Percentiles rank a stretch among this genome's conserved stretches.
Conservation (phyloP, 805 yeast genomes). For the Hanseniaspora lindneri region DNA sequence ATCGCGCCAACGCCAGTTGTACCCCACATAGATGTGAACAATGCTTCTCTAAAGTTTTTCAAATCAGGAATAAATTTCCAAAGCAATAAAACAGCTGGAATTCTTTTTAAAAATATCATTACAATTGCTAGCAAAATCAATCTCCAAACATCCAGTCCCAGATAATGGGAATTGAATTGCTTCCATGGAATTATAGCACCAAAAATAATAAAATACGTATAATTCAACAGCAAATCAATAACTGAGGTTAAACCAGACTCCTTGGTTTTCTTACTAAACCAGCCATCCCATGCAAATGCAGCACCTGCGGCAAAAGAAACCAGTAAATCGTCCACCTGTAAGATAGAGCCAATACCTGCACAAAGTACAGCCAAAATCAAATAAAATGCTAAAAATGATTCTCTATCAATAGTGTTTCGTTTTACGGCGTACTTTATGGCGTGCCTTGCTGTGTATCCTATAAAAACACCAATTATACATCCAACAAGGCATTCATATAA, state of each 20-base stretch:
- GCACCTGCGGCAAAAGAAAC: slow-evolving; percentile 90
- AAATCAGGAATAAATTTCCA: slow-evolving; percentile 79
- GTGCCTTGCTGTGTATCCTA: slow-evolving; percentile 63
- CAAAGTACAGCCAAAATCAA: slow-evolving; percentile 71
- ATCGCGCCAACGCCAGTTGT: slow-evolving; percentile 94
- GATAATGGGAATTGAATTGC: slow-evolving; percentile 46
- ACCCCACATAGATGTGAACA: slow-evolving; percentile 91
- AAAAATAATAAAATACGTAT: slow-evolving; percentile 77
- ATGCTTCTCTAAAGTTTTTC: slow-evolving; percentile 84
- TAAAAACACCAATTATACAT: slow-evolving; percentile 53
- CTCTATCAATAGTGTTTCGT: slow-evolving; percentile 64
- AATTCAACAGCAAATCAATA: slow-evolving; percentile 71
- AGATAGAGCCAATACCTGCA: slow-evolving; percentile 78
- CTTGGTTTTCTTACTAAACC: slow-evolving; percentile 71
- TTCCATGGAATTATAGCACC: slow-evolving; percentile 90
- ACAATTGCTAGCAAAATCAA: slow-evolving; percentile 62
- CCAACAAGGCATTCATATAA: slow-evolving; percentile 78
- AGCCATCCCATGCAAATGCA: slow-evolving; percentile 88
- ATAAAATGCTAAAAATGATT: slow-evolving; percentile 76
- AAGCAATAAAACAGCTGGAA: slow-evolving; percentile 66
- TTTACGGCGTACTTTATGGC: slow-evolving; percentile 64
- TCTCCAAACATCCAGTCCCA: slow-evolving; percentile 72
- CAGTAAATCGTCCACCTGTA: slow-evolving; percentile 79
- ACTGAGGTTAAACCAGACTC: slow-evolving; percentile 81
- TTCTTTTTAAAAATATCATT: slow-evolving; percentile 60